Conservation (phyloP, 495 filamentous ascomycete species). For the Astrothelium subdiscretum region DNA sequence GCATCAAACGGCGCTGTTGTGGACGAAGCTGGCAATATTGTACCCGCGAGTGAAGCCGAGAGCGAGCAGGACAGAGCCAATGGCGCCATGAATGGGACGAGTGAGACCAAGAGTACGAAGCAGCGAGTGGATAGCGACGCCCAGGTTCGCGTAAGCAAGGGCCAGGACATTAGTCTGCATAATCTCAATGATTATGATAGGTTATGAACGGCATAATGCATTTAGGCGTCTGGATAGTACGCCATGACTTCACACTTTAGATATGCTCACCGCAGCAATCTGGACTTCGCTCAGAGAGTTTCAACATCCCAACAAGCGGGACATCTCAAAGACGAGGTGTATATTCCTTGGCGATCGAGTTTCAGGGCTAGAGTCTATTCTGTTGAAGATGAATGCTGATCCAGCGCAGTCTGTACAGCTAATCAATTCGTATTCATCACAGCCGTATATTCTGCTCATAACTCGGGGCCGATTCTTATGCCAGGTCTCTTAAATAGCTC, state of each 20-base stretch:
- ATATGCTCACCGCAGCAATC: no score
- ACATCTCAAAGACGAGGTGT: no score
- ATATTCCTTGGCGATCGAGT: no score
- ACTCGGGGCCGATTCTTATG: background rate
- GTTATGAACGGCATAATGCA: background rate
- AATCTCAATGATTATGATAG: slow-evolving; percentile 27
- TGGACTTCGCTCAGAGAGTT: no score
- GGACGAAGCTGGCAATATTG: slow-evolving; percentile 42
- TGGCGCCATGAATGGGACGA: slow-evolving; percentile 1
- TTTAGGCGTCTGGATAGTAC: no score
- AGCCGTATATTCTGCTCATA: background rate
- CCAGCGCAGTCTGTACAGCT: no score
- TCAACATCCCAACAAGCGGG: no score
- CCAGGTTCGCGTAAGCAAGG: slow-evolving; percentile 1
- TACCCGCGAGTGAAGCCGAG: slow-evolving; percentile 25
- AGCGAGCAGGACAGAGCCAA: slow-evolving; percentile 1
- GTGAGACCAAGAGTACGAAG: background rate
- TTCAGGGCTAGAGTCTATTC: no score
- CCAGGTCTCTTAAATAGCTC: slow-evolving; percentile 5
- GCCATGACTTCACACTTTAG: no score
- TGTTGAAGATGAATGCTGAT: no score
- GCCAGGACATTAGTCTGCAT: slow-evolving; percentile 29
- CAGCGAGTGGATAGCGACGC: slow-evolving; percentile 5
- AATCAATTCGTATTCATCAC: no score
- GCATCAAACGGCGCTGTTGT: slow-evolving; percentile 52